Evolutionary conservation across 768 basidiomycete species (phyloP).

Genomic region (Myochromella boudieri): DNA sequence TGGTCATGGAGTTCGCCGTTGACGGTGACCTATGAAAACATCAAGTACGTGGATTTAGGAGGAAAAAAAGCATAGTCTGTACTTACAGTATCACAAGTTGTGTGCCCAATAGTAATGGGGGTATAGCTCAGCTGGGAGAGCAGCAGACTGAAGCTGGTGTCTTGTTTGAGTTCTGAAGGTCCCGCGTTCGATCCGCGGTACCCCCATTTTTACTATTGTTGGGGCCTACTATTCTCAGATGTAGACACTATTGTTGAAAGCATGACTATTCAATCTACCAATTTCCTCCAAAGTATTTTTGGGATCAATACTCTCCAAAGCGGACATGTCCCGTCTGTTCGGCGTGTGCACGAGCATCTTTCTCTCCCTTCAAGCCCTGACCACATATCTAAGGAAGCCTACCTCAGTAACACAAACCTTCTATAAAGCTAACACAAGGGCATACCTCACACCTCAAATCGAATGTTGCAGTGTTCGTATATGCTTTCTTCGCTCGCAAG

Average conservation of each 20-base stretch:
- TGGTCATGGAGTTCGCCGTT: constrained; percentile 58
- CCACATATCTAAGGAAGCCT: constrained; percentile 69
- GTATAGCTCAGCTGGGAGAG: no score
- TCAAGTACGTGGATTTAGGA: no score
- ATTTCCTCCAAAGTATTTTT: no score
- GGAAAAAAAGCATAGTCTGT: no score
- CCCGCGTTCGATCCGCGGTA: no score
- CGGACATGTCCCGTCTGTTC: constrained; percentile 79
- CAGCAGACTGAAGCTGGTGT: no score
- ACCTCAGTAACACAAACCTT: not conserved
- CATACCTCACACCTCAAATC: constrained; percentile 84
- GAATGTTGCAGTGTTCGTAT: constrained; percentile 90
- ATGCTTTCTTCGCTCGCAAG: constrained; percentile 77
- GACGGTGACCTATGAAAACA: not conserved
- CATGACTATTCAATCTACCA: no score
- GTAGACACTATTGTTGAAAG: no score
- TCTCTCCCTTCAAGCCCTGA: constrained; percentile 89
- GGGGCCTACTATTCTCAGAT: no score
- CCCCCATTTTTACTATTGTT: no score
- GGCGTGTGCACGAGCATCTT: constrained; percentile 88
- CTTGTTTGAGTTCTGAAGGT: constrained; percentile 58
- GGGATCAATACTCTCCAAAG: constrained; percentile 78
- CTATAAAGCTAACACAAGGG: constrained; percentile 11
- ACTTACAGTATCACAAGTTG: no score
- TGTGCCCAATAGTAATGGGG: not conserved